Base-by-base conservation (phyloP, 129 eudicot species). In the Flaveria ramosissima region DNA sequence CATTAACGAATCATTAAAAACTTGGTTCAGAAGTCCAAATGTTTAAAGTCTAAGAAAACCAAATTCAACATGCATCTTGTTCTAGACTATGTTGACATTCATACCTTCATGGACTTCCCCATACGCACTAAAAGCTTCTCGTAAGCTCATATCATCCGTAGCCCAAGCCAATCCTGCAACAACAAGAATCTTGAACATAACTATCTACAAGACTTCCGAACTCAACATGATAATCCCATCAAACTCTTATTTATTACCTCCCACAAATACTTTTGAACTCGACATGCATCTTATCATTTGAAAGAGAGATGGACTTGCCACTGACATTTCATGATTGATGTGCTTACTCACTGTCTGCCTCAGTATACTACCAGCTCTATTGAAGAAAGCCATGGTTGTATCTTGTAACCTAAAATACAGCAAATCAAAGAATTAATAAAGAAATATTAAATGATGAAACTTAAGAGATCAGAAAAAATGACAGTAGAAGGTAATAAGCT, bases 271-370 rank as follows among this genome's bases (percentile, higher is more conserved):
- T 78, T 88, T 90, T 9, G 98, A 81, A 41, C 84, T 50, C 11
- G 96, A 92, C 98, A 92, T 90, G 85, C 92, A 88, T 88, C 96
- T 80, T 76, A 92, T 73, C 46, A 81, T 78, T 76, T 90, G 96
- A 57, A 86, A 81, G 73, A 92, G 56, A 3, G 90, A 92, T 13
- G 87, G 85, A 21, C 63, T 88, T 20, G 98, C 83, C 57, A 48
- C 82, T 0, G 94, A 81, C 70, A 85, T 50, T 60, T 90, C 85
- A 56, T 66, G 83, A 57, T 68, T 80, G 61, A 85, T 59, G 71
- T 88, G 89, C 75, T 76, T 88, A 26, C 85, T 76, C 7, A 55
- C 85, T 52, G 71, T 73, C 77, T 81, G 91, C 75, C 81, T 81
- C 19, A 90, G 78, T 32, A 90, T 79, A 57, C 52, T 80, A 36